phyloP scores from a whole-genome alignment of 2,329 filamentous ascomycete species.

The Cercospora sp. region DNA sequence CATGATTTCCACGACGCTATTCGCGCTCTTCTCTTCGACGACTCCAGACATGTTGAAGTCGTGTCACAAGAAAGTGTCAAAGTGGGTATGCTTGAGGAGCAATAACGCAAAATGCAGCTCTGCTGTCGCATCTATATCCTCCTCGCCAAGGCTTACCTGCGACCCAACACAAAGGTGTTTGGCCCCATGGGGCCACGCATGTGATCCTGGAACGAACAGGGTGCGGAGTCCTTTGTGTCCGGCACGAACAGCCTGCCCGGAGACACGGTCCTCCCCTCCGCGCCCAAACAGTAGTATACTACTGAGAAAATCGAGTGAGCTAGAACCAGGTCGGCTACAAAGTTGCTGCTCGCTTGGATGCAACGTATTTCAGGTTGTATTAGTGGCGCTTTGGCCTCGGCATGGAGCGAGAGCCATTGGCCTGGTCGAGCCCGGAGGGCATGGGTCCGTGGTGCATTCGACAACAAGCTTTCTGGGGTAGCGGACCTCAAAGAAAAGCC shows the following conservation, averaged over 20 bases:
- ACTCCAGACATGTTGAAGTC: conserved; percentile 9
- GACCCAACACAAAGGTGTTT: background rate
- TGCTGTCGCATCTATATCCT: conserved; percentile 15
- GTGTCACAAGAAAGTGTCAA: background rate
- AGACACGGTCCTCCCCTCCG: conserved; percentile 17
- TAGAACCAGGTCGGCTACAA: background rate
- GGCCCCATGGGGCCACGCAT: background rate
- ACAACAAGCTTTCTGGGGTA: conserved; percentile 15
- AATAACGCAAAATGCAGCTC: background rate
- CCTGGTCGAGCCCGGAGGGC: conserved; percentile 12
- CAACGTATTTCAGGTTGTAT: conserved; percentile 5
- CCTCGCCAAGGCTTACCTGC: conserved; percentile 8
- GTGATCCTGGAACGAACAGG: conserved; percentile 9
- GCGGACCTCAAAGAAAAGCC: background rate
- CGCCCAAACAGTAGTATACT: background rate
- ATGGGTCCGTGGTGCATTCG: conserved; percentile 7
- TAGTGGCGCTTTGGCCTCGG: conserved; percentile 11
- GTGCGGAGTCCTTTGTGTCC: conserved; percentile 12
- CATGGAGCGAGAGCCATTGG: conserved; percentile 8
- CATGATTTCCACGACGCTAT: conserved; percentile 16
- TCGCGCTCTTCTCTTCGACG: conserved; percentile 16
- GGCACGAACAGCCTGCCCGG: conserved; percentile 9
- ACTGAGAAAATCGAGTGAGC: background rate
- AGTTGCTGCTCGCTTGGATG: background rate
- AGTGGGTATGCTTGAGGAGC: background rate